Base-by-base conservation (phyloP, 2,329 filamentous ascomycete genomes). In the Alternaria sp. region DNA sequence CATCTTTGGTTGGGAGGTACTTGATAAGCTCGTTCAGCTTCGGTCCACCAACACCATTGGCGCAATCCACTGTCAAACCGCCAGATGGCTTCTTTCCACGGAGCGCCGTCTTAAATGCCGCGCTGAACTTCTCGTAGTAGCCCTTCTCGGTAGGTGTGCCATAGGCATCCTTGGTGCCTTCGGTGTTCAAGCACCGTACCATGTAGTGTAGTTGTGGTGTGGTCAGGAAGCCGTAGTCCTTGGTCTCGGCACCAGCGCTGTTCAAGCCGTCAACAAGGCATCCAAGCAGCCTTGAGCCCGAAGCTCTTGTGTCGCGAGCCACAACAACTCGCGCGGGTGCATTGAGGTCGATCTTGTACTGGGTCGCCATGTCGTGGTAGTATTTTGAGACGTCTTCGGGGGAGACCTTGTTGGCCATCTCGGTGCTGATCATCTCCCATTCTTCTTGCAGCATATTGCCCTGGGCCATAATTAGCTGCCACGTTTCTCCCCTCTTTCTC, bases 151-250 rank as follows among this genome's bases (percentile, higher is more conserved):
- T 96, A 52, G 92, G 86, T 74, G 92, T 88, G 56, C 95, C 95
- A 75, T 98, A 99, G 17, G 92, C 86, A 68, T 93, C 89, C 55
- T 90, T 89, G 2, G 92, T 96, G 61, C 90, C 91, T 71, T 95
- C 86, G 1, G 94, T 98, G 81, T 99, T 99, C 80, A 93, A 86
- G 78, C 93, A 96, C 65, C 95, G 91, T 31, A 94, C 94, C 65
- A 98, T 84, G 80, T 99, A 99, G 82, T 99, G 95, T 58, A 99
- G 85, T 81, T 98, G 95, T n/a, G 95, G 95, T 3, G 95, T 99
- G 11, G 95, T 98, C 72, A 97, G 84, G 75, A 93, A 89, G 79
- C 94, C 95, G 81, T 89, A 94, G 82, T 98, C 94, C 73, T 87
- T 87, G 74, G 87, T 89, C 60, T 92, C 87, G 54, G 90, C 87